Base-by-base conservation (phyloP, 495 filamentous ascomycete genomes). In the Hyaloscypha finlandica region DNA sequence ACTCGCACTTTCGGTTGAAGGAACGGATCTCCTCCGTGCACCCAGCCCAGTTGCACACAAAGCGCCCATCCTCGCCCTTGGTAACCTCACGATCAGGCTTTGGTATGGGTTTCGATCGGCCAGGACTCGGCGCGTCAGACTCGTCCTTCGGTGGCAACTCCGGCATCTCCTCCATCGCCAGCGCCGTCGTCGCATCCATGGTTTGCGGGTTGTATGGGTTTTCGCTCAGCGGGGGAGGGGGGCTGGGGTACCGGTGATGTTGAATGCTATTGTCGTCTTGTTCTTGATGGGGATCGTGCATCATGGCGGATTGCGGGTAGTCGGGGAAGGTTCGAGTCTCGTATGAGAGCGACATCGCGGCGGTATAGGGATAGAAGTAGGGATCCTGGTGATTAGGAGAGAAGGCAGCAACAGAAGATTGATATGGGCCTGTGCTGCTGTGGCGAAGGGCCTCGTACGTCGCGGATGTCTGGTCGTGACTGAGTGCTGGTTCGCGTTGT, bases 1-100 rank as follows among this genome's bases (percentile, higher is more conserved):
- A 97, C 81, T 97, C 93, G 77, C 93, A 97, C 66, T 91, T 93
- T 66, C 93, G 86, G 42, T 85, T 79, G 71, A 97, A 73, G 1
- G 42, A 37, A 22, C 60, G 56, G 12, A 65, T 39, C 16, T 73
- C 71, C 33, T 73, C 71, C 8, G 59, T 71, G 37, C 71, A 73
- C 12, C 66, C 65, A 3, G 79, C 76, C 65, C 85, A 87, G 22
- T 84, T 83, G 77, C 93, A 97, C 37, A 84, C 81, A 66, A 88
- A 92, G 68, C 90, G 85, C 12, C 88, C 88, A n/a, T 91, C 80
- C 2, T 76, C 61, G 73, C 92, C 92, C 77, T 81, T 84, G 5
- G 76, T 79, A 0, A 80, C 75, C 37, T 79, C 72, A 1, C 83
- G 78, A 51, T 80, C 74, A 0, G 84, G 84, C 56, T 84, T 86